Evolutionary conservation across 2,329 filamentous ascomycete species (phyloP).

Genomic region (Neofusicoccum umdonicola): DNA sequence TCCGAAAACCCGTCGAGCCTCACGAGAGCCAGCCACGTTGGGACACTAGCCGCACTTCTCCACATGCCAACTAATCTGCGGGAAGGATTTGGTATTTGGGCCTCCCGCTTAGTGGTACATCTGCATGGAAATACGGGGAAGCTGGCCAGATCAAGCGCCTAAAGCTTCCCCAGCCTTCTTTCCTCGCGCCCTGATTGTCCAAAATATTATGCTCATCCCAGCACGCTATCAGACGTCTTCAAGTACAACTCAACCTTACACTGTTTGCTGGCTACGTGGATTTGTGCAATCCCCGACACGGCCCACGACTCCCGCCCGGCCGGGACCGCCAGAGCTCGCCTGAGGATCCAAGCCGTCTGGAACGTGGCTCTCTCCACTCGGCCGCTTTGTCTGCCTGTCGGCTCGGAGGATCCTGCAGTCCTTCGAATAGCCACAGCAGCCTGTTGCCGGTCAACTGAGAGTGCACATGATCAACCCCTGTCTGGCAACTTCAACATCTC

Average conservation of each 20-base stretch:
- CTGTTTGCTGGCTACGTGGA: not conserved
- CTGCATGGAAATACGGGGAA: not conserved
- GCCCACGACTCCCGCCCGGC: not conserved
- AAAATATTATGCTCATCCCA: not conserved
- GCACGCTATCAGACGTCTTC: not conserved
- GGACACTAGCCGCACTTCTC: not conserved
- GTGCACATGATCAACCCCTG: not conserved
- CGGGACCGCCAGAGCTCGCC: not conserved
- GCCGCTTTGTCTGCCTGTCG: not conserved
- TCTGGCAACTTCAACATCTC: not conserved
- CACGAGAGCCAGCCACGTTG: conserved; percentile 4
- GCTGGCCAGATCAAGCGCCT: conserved; percentile 2
- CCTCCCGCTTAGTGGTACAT: not conserved
- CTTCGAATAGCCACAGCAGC: not conserved
- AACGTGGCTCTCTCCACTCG: not conserved
- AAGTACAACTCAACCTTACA: not conserved
- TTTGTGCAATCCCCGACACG: not conserved
- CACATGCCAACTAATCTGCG: conserved; percentile 9
- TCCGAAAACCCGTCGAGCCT: not conserved
- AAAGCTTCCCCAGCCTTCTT: not conserved
- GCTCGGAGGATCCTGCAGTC: not conserved
- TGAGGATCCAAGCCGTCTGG: not conserved
- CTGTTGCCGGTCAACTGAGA: no score
- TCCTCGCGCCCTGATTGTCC: not conserved
- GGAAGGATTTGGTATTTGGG: not conserved